Percentiles rank a stretch among this genome's conserved stretches.
phyloP scores from a whole-genome alignment of 2,329 filamentous ascomycete genomes.

The Epichloe glyceriae region DNA sequence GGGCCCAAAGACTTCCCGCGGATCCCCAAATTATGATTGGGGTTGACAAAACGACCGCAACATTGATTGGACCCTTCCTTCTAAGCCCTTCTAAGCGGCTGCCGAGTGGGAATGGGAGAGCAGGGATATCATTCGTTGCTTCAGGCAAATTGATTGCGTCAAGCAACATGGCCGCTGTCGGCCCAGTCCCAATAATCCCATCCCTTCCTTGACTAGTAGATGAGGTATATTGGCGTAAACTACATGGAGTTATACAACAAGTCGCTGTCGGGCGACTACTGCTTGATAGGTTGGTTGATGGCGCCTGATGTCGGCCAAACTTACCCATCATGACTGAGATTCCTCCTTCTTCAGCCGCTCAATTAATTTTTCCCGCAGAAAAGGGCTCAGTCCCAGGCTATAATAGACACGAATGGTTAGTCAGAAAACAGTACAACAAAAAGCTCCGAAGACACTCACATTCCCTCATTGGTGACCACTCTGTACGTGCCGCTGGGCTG shows the following conservation, averaged over 20 bases:
- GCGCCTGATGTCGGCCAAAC: not conserved
- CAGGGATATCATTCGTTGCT: not conserved
- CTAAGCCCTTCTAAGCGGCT: not conserved
- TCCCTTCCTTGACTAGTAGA: not conserved
- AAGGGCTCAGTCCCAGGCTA: slow-evolving; percentile 25
- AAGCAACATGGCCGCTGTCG: not conserved
- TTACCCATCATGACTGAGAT: not conserved
- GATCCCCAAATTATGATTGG: too few relatives aligned
- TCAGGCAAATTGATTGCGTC: not conserved
- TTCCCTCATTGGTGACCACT: slow-evolving; percentile 51
- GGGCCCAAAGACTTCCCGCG: too few relatives aligned
- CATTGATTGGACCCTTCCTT: too few relatives aligned
- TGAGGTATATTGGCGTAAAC: too few relatives aligned
- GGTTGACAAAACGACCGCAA: too few relatives aligned
- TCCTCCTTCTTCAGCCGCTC: slow-evolving; percentile 38
- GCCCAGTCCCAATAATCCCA: not conserved
- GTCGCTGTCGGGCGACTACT: not conserved
- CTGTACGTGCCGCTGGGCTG: slow-evolving; percentile 51
- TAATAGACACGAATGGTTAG: slow-evolving; percentile 9
- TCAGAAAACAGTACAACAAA: not conserved
- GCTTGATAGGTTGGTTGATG: not conserved
- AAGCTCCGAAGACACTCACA: slow-evolving; percentile 34
- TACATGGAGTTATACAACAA: not conserved
- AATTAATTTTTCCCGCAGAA: slow-evolving; percentile 39
- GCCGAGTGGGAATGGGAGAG: not conserved